Base-by-base conservation (phyloP, 2,329 filamentous ascomycete genomes). In the Colletotrichum somersetense region DNA sequence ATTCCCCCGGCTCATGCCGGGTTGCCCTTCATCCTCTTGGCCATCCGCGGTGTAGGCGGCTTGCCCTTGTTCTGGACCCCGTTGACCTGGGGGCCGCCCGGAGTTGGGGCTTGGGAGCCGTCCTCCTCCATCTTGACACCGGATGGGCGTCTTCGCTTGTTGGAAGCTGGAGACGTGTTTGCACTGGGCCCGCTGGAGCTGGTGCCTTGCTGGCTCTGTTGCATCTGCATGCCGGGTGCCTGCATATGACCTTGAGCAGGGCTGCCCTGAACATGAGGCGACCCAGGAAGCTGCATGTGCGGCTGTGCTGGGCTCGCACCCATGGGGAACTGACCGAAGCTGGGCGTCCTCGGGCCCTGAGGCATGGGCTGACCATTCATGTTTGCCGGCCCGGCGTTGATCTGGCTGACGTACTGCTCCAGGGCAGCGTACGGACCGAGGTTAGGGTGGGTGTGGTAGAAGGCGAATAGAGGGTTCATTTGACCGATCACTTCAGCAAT, bases 201-300 rank as follows among this genome's bases (percentile, higher is more conserved):
- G 42, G 90, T 91, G 50, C 90, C 91, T 78, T 92, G 91, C 78
- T 92, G 90, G 78, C 90, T 92, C 74, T 89, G 88, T 78, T 92
- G 90, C 72, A 90, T 83, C 78, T 90, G 89, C 90, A 92, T 92
- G 73, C 85, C 85, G 30, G 90, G 90, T 63, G 89, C 89, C 79
- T 90, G 89, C 86, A 91, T 90, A 64, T 87, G 85, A 20, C 87
- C 89, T 18, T 88, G 86, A 23, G 89, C 89, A 11, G 91, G 91
- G 78, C 89, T 91, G 66, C 88, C 86, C 55, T 87, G 81, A 67
- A 85, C 77, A 66, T 90, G 89, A 62, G 89, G 89, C 18, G 90
- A 91, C 20, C 89, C 89, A 38, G 90, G 89, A 5, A 91, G 84
- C 76, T 88, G 86, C 74, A 91, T 86, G 75, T 91, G 88, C n/a